Evolutionary conservation across 176 grass and related monocot species (phyloP).

Genomic region (Avena atlantica): DNA sequence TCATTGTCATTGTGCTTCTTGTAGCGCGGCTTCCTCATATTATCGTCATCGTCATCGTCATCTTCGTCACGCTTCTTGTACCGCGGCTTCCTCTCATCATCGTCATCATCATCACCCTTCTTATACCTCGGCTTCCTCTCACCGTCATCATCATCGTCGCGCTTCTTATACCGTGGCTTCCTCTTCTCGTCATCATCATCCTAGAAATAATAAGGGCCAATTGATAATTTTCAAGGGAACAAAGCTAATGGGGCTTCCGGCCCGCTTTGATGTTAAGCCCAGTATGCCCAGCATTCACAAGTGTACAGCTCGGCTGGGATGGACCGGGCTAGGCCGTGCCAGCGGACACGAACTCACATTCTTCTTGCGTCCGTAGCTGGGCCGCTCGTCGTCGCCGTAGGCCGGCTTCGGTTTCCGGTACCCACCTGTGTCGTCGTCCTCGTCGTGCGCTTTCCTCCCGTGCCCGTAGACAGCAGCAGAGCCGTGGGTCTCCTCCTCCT

Average conservation of each 20-base stretch:
- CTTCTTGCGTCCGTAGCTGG: constrained; percentile 68
- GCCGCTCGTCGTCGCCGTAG: constrained; percentile 16
- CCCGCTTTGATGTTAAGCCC: background rate
- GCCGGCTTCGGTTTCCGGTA: constrained; percentile 57
- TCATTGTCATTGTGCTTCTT: constrained; percentile 31
- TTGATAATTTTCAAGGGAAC: background rate
- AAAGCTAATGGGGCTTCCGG: background rate
- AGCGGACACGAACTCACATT: background rate
- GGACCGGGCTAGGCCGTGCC: background rate
- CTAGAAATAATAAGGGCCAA: background rate
- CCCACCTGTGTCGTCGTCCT: constrained; percentile 39
- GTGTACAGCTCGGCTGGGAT: no score
- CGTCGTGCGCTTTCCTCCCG: constrained; percentile 50
- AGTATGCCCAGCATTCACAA: no score
- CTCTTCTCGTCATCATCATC: constrained; percentile 2
- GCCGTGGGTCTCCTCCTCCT: constrained; percentile 52
- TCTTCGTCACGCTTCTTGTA: background rate
- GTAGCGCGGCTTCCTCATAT: constrained; percentile 45
- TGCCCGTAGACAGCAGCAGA: constrained; percentile 45
- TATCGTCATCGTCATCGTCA: background rate
- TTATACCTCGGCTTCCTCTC: constrained; percentile 50
- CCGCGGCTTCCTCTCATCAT: background rate
- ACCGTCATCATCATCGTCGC: constrained; percentile 23
- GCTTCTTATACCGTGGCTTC: constrained; percentile 45
- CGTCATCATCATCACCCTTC: constrained; percentile 10